phyloP scores from a whole-genome alignment of 2,329 filamentous ascomycete species.

The Sporothrix globosa region DNA sequence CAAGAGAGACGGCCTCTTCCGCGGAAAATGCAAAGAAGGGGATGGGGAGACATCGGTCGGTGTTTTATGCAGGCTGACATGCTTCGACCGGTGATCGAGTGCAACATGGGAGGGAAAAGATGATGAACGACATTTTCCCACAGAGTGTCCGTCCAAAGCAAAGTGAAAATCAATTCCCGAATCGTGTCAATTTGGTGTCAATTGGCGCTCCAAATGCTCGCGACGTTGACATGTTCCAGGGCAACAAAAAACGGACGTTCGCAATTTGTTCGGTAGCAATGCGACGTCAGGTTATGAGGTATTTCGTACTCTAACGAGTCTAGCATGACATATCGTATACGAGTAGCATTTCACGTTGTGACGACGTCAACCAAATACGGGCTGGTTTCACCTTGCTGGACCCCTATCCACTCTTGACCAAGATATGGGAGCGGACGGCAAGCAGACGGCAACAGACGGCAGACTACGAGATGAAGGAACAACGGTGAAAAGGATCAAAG shows the following conservation, averaged over 20 bases:
- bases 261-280: background rate
- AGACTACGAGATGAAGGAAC: background rate
- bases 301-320: background rate
- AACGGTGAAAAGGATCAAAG: background rate
- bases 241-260: background rate
- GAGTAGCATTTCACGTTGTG: no score
- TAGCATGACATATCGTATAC: no score
- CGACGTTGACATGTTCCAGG: background rate
- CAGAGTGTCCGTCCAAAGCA: background rate
- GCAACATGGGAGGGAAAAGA: background rate
- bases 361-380: slow-evolving; percentile 8
- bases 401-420: slow-evolving; percentile 5
- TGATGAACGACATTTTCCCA: no score
- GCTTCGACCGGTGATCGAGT: background rate
- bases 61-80: slow-evolving; percentile 23
- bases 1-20: slow-evolving; percentile 3
- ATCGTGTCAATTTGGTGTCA: background rate
- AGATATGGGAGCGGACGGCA: slow-evolving; percentile 5
- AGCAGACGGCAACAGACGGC: background rate
- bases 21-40: background rate
- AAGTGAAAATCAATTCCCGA: slow-evolving; percentile 3
- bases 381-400: slow-evolving; percentile 24
- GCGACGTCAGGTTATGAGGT: background rate
- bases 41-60: slow-evolving; percentile 6
- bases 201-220: no score